Base-by-base conservation (phyloP, 441 rosid genomes). In the Adansonia madagascariensis region DNA sequence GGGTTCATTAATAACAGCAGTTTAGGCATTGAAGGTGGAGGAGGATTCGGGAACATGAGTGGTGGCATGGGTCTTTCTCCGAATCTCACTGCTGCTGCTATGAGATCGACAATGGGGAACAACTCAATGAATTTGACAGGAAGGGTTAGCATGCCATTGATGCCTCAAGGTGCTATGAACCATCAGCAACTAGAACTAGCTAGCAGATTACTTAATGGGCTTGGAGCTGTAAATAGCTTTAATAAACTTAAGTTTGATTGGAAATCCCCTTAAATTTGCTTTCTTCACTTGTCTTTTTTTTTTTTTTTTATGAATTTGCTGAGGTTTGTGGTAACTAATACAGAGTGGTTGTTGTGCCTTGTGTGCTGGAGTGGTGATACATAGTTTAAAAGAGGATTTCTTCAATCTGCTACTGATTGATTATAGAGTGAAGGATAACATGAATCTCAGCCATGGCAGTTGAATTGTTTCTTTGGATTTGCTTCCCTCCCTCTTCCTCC, bases 131-230 rank as follows among this genome's bases (percentile, higher is more conserved):
- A 27, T 41, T 52, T 78, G 64, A 64, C 44, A n/a, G 85, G 83
- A 47, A 78, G 85, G 62, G 76, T 63, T 52, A 79, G 73, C 46
- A 71, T 78, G 82, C 76, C 81, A 6, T 35, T 63, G n/a, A 74
- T 76, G 75, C 68, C 79, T 71, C 80, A 66, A 49, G 84, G 75
- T 31, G 81, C 75, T 43, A 47, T 81, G 80, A 82, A 59, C 74
- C 73, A 77, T 60, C 84, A 78, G 59, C 85, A 85, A 47, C 80
- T 75, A 63, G 88, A 82, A 15, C 49, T 82, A 50, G 76, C 75
- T 10, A 80, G 68, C 75, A 81, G 77, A 64, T 50, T 82, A 17
- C 80, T 73, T 24, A 79, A 75, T 62, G 84, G 85, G 52, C 75
- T 85, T 17, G 81, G 84, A 72, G 79, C 80, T 9, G 81, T 57